Evolutionary conservation across 2,329 filamentous ascomycete species (phyloP).

Genomic region (Cladosporium sp.): DNA sequence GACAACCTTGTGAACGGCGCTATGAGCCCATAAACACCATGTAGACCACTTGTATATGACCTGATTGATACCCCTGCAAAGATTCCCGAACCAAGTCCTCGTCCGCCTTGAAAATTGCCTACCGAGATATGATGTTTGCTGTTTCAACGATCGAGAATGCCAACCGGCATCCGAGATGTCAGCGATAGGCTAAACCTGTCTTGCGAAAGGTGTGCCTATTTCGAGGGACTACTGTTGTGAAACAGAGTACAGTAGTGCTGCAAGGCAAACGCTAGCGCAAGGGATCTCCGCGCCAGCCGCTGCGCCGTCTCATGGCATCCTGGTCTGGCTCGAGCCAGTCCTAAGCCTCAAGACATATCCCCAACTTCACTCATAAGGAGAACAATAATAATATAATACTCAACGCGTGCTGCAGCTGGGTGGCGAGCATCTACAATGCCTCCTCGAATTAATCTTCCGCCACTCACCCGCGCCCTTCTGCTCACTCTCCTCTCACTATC

Average conservation of each 20-base stretch:
- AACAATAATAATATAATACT: neutral
- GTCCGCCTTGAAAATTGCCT: too few species aligned
- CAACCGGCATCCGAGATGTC: too few species aligned
- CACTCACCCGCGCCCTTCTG: slow-evolving; percentile 79
- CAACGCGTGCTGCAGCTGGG: too few species aligned
- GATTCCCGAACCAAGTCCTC: too few species aligned
- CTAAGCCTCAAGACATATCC: neutral
- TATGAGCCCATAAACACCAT: slow-evolving; percentile 4
- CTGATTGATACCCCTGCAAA: slow-evolving; percentile 6
- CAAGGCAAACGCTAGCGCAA: neutral
- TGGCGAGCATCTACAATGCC: slow-evolving; percentile 12
- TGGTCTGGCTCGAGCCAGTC: neutral
- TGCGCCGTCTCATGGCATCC: neutral
- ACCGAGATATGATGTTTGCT: too few species aligned
- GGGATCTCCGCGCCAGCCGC: slow-evolving; percentile 3
- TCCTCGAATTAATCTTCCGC: slow-evolving; percentile 79
- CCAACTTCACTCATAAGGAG: neutral
- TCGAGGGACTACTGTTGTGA: too few species aligned
- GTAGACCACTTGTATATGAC: slow-evolving; percentile 9
- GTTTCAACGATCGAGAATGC: too few species aligned
- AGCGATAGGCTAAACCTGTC: too few species aligned
- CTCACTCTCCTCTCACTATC: slow-evolving; percentile 72
- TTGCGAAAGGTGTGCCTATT: too few species aligned
- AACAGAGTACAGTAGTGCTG: neutral
- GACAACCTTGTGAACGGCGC: slow-evolving; percentile 3